Base-by-base conservation (phyloP, 331 rosid genomes). In the Arachis monticola region DNA sequence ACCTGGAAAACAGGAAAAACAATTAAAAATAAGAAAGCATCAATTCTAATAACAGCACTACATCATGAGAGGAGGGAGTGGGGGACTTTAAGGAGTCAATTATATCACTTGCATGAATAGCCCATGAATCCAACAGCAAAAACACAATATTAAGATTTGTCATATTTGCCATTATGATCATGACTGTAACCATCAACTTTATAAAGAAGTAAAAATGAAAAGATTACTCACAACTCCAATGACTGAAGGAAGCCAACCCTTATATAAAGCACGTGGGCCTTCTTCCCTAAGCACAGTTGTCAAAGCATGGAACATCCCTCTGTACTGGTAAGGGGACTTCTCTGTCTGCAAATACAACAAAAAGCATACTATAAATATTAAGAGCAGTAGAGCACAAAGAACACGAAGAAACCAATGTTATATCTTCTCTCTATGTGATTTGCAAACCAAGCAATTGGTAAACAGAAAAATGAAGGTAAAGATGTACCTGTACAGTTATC, bases 191-290 rank as follows among this genome's bases (percentile, higher is more conserved):
- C 40, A 38, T 76, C 62, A 51, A 61, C 59, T 61, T 76, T 72
- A 12, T 8, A 45, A 38, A 47, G 31, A 40, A 13, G 41, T 52
- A 8, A 40, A 40, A 59, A 67, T 9, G 65, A 27, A 75, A 72
- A 75, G 41, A 30, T 32, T 73, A 83, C 98, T 88, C 79, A 92
- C 98, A 63, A 92, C 98, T 84, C 97, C 98, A 80, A 92, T 92
- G 10, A 90, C 97, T 59, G 98, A 92, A 80, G 98, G 96, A 82
- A 92, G 91, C 96, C 97, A 92, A 3, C 98, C 98, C 85, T 85
- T 92, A 74, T 92, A 92, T 66, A 92, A 80, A 63, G 98, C 96
- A 55, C 98, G 91, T 9, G 98, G 89, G 41, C 98, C 98, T 81
- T 92, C 98, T 81, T 90, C 93, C 64, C 82, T 82, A 41, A 92